Evolutionary conservation across 2,329 filamentous ascomycete species (phyloP).

Genomic region (Fusarium hainanense): DNA sequence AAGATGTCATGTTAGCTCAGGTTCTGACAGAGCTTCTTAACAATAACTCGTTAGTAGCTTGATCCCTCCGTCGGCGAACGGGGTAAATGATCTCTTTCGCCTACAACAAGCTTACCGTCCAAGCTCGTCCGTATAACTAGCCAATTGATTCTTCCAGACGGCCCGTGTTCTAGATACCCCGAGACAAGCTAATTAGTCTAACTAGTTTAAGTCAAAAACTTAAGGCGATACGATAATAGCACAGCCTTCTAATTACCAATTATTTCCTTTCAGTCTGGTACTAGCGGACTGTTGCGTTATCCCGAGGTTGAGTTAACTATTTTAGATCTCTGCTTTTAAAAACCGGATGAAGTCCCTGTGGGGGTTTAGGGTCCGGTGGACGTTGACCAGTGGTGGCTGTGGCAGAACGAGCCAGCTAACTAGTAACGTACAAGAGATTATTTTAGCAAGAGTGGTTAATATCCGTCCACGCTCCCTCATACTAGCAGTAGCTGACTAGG

Average conservation of each 20-base stretch:
- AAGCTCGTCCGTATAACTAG: not conserved
- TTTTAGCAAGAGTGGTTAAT: not conserved
- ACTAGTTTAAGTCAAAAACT: not conserved
- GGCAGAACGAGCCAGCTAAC: too few species aligned
- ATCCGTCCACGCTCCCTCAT: not conserved
- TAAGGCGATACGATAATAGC: not conserved
- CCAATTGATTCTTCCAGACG: not conserved
- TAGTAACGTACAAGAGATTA: not conserved
- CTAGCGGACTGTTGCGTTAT: not conserved
- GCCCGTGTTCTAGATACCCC: not conserved
- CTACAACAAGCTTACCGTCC: too few species aligned
- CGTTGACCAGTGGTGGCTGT: not conserved
- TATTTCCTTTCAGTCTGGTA: not conserved
- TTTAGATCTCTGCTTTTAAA: not conserved
- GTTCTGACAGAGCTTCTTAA: too few species aligned
- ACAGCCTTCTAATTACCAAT: not conserved
- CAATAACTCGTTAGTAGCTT: too few species aligned
- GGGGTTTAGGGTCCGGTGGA: too few species aligned
- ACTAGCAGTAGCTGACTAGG: not conserved
- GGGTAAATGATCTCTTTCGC: too few species aligned
- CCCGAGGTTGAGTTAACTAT: not conserved
- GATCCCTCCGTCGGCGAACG: too few species aligned
- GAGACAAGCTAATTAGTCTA: not conserved
- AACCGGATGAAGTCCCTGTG: not conserved
- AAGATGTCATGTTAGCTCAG: accelerated